phyloP scores from a whole-genome alignment of 768 basidiomycete species.

The Chalciporus sphaerocephalus region DNA sequence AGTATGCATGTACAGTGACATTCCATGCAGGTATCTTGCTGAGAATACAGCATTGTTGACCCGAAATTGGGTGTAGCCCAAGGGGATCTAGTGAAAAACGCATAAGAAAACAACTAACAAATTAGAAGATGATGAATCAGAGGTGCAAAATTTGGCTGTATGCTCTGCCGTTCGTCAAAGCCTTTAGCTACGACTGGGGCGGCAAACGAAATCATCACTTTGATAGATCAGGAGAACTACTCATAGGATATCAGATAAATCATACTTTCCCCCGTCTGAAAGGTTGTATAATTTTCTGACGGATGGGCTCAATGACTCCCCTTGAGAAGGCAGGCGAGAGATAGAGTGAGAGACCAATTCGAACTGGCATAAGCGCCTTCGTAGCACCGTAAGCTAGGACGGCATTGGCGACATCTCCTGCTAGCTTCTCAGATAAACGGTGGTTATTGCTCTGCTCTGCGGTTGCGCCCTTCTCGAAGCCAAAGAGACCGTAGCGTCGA shows the following conservation, averaged over 20 bases:
- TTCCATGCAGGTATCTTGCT: too few species aligned
- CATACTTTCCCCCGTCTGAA: slow-evolving; percentile 11
- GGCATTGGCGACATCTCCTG: slow-evolving; percentile 77
- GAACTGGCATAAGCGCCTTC: slow-evolving; percentile 72
- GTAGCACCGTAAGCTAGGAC: slow-evolving; percentile 76
- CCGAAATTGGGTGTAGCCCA: too few species aligned
- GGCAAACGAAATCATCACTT: slow-evolving; percentile 64
- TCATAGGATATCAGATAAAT: slow-evolving; percentile 21
- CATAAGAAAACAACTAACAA: slow-evolving; percentile 10
- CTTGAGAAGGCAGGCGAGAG: slow-evolving; percentile 71
- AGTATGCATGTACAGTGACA: background rate
- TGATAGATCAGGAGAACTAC: slow-evolving; percentile 18
- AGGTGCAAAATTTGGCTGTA: slow-evolving; percentile 63
- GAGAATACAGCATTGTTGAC: too few species aligned
- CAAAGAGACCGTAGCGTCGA: slow-evolving; percentile 74
- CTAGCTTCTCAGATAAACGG: slow-evolving; percentile 40
- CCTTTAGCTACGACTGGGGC: slow-evolving; percentile 67
- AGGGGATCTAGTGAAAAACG: background rate
- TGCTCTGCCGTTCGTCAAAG: slow-evolving; percentile 67
- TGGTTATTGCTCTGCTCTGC: slow-evolving; percentile 4
- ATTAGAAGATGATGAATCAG: slow-evolving; percentile 38
- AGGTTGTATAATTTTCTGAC: slow-evolving; percentile 24
- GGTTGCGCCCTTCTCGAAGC: slow-evolving; percentile 52
- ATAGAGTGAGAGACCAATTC: slow-evolving; percentile 70
- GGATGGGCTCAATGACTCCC: slow-evolving; percentile 57